These are phyloP conservation scores for Tulasnella sp. DNA, from an alignment of 768 basidiomycete species.

Conservation along the genomic window DNA sequence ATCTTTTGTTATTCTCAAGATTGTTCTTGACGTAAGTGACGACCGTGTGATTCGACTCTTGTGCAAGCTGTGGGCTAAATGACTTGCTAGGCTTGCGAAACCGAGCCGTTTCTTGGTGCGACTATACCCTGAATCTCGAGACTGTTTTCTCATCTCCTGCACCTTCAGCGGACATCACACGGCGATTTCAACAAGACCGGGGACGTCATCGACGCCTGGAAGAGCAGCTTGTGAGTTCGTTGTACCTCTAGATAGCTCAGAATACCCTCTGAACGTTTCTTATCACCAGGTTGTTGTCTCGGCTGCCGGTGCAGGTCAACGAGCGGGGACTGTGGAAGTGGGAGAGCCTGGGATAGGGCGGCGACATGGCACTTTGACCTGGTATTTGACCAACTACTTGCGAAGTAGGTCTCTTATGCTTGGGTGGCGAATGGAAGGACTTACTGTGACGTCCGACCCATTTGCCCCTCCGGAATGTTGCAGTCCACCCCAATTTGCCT, in stretches of 20 bases:
- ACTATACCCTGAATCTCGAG: not conserved
- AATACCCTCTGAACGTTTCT: not conserved
- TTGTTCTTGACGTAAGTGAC: not conserved
- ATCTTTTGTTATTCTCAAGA: not conserved
- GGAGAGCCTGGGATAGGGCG: not conserved
- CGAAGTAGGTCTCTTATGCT: not conserved
- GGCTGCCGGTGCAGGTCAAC: not conserved
- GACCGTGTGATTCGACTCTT: not conserved
- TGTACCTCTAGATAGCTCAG: no score
- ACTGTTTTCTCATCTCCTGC: not conserved
- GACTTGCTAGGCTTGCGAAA: not conserved
- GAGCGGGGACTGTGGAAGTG: conserved; percentile 2
- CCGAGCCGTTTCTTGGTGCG: conserved; percentile 2
- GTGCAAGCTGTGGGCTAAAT: not conserved
- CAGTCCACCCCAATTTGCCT: not conserved
- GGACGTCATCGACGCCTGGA: not conserved
- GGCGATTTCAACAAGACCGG: not conserved
- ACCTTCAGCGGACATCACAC: not conserved
- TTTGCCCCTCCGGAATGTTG: not conserved
- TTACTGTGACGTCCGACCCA: not conserved
- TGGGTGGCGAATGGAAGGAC: not conserved
- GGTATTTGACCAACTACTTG: conserved; percentile 9
- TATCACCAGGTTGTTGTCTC: not conserved
- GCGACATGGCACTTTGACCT: conserved; percentile 4
- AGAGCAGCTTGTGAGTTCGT: not conserved